Conservation (phyloP, 116 monocot genomes). For the Trichopus zeylanicus region DNA sequence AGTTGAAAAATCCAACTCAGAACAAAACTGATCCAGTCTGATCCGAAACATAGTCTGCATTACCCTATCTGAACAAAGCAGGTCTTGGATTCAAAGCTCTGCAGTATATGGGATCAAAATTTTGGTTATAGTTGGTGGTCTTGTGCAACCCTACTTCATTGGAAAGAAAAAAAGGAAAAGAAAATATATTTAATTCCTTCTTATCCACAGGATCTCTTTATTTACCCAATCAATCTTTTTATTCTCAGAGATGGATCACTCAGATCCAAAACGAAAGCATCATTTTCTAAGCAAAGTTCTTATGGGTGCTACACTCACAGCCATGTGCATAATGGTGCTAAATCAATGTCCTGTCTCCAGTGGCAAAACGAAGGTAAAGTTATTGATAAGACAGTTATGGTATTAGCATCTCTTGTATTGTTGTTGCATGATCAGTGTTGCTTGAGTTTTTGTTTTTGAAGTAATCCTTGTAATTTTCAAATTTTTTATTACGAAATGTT, state of each 20-base stretch:
- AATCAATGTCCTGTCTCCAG: constrained; percentile 9
- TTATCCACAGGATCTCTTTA: neutral
- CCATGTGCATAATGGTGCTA: constrained; percentile 3
- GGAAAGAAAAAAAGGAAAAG: too few relatives aligned
- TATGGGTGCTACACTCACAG: constrained; percentile 4
- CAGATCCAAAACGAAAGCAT: constrained; percentile 4
- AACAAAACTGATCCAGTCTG: too few relatives aligned
- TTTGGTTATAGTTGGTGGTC: too few relatives aligned
- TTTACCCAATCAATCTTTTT: neutral
- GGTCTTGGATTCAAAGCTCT: too few relatives aligned
- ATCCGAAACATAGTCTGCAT: too few relatives aligned
- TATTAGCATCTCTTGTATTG: neutral
- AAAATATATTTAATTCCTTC: neutral
- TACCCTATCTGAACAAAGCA: too few relatives aligned
- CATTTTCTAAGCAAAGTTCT: constrained; percentile 8
- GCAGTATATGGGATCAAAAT: too few relatives aligned
- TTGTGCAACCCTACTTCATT: too few relatives aligned
- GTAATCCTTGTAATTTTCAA: too few relatives aligned
- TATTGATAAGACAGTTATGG: neutral
- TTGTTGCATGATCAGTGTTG: neutral
- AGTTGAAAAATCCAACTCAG: too few relatives aligned
- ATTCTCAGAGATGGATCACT: neutral
- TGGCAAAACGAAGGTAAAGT: neutral
- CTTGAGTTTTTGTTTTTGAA: too few relatives aligned
- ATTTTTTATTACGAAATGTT: too few relatives aligned